Evolutionary conservation across 345 rosid species (phyloP).

Genomic region (Physaria fendleri): DNA sequence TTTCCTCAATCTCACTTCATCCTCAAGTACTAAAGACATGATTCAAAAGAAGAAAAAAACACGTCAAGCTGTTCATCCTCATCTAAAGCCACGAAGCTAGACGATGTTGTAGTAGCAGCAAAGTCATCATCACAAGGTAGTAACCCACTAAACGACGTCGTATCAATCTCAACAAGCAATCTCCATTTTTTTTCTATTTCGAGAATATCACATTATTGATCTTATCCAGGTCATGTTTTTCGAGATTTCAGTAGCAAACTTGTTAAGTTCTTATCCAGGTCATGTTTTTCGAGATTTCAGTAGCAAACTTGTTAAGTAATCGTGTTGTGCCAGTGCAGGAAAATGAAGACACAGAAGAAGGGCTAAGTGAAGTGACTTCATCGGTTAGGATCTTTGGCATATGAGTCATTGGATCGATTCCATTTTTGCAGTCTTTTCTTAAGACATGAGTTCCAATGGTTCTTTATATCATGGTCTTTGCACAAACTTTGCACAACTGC

Average conservation of each 20-base stretch:
- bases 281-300: slow-evolving; percentile 1
- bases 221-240: no score
- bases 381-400: slow-evolving; percentile 1
- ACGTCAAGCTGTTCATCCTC: no score
- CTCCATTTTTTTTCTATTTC: not conserved
- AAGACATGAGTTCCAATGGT: slow-evolving; percentile 32
- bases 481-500: slow-evolving; percentile 31
- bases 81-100: no score
- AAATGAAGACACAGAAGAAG: not conserved
- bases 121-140: no score
- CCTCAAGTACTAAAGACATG: slow-evolving; percentile 63
- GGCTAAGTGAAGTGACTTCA: not conserved
- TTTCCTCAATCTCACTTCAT: slow-evolving; percentile 64
- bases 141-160: no score
- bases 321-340: slow-evolving; percentile 2
- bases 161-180: no score
- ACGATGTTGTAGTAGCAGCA: no score
- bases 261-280: no score
- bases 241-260: no score
- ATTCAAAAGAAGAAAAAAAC: no score
- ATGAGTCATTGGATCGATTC: slow-evolving; percentile 28
- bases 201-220: slow-evolving; percentile 17
- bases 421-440: slow-evolving; percentile 27
- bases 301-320: slow-evolving; percentile 28
- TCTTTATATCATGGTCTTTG: slow-evolving; percentile 34